Conservation (phyloP, 495 filamentous ascomycete genomes). For the Glutinoglossum americanum region DNA sequence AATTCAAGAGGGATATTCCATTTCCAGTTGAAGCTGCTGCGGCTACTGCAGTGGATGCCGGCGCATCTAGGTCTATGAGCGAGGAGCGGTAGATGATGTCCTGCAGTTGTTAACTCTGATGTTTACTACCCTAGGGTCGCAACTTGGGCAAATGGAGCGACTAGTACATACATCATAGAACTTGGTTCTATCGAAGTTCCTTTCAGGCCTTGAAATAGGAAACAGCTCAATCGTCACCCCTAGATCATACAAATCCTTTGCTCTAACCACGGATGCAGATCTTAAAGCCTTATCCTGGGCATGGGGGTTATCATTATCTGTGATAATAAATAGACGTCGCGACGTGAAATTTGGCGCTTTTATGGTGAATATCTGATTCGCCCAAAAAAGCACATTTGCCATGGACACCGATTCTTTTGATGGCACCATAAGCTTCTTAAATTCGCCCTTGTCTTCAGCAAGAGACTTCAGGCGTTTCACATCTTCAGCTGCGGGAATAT, state of each 20-base stretch:
- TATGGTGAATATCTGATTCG: slow-evolving; percentile 90
- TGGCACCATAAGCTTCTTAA: slow-evolving; percentile 38
- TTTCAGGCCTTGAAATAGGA: slow-evolving; percentile 54
- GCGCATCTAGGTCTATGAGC: slow-evolving; percentile 45
- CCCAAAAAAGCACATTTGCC: slow-evolving; percentile 82
- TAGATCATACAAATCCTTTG: slow-evolving; percentile 88
- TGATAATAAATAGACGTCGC: slow-evolving; percentile 80
- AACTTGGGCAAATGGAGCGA: background rate
- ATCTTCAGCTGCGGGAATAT: slow-evolving; percentile 66
- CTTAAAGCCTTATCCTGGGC: slow-evolving; percentile 42
- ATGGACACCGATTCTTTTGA: slow-evolving; percentile 52
- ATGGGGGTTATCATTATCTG: slow-evolving; percentile 84
- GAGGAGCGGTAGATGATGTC: slow-evolving; percentile 57
- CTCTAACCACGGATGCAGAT: slow-evolving; percentile 60
- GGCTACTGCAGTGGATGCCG: slow-evolving; percentile 22
- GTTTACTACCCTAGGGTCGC: background rate
- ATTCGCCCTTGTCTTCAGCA: slow-evolving; percentile 52
- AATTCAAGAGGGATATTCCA: slow-evolving; percentile 61
- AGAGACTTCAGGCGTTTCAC: slow-evolving; percentile 58
- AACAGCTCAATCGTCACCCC: slow-evolving; percentile 88
- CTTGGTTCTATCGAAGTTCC: slow-evolving; percentile 60
- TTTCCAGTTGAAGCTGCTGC: slow-evolving; percentile 30
- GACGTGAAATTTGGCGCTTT: slow-evolving; percentile 89
- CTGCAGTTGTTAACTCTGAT: slow-evolving; percentile 18
- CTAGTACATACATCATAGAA: slow-evolving; percentile 63